These are phyloP conservation scores for Penicillium arizonense DNA, from an alignment of 495 filamentous ascomycete genomes.

Conservation along the genomic window DNA sequence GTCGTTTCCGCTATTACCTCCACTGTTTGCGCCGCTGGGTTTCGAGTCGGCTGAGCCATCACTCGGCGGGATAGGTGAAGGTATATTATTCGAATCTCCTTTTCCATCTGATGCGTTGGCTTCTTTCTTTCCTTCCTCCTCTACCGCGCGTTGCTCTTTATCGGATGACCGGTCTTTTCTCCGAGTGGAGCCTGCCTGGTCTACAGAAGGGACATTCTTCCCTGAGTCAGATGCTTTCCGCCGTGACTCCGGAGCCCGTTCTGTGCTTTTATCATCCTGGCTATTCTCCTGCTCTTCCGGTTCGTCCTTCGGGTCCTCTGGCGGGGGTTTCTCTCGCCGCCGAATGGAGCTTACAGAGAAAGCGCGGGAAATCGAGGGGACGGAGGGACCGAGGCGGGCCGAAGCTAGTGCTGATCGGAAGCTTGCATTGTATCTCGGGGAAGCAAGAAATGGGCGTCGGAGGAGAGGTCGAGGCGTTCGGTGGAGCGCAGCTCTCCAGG, in stretches of 20 bases:
- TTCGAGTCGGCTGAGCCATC: slow-evolving; percentile 43
- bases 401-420: slow-evolving; percentile 31
- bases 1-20: slow-evolving; percentile 49
- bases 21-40: slow-evolving; percentile 45
- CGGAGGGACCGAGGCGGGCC: slow-evolving; percentile 24
- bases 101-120: slow-evolving; percentile 36
- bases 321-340: slow-evolving; percentile 44
- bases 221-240: slow-evolving; percentile 37
- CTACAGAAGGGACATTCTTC: slow-evolving; percentile 28
- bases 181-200: slow-evolving; percentile 29
- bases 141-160: slow-evolving; percentile 38
- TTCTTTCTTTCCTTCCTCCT: slow-evolving; percentile 43
- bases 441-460: slow-evolving; percentile 30
- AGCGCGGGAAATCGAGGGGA: slow-evolving; percentile 33
- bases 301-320: slow-evolving; percentile 39
- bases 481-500: slow-evolving; percentile 56
- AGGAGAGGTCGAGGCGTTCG: slow-evolving; percentile 40
- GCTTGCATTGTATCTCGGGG: slow-evolving; percentile 40
- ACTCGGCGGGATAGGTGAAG: slow-evolving; percentile 48
- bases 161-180: slow-evolving; percentile 40
- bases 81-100: slow-evolving; percentile 39
- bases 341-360: slow-evolving; percentile 43
- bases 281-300: slow-evolving; percentile 28
- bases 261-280: slow-evolving; percentile 34
- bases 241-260: slow-evolving; percentile 28